phyloP scores from a whole-genome alignment of 2,329 filamentous ascomycete species.

The Fusarium aywerte region DNA sequence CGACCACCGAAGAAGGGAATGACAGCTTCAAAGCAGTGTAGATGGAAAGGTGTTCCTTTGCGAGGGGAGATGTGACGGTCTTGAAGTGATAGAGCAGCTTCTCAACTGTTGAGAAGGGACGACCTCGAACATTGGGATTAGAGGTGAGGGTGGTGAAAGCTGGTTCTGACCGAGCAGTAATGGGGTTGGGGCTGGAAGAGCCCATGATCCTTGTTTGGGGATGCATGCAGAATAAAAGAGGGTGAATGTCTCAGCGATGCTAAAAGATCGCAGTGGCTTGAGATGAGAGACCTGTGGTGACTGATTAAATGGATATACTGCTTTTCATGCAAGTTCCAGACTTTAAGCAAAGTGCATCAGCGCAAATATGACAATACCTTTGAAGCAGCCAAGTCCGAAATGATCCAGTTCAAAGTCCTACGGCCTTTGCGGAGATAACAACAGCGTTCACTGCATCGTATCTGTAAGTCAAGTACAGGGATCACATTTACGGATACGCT shows the following conservation, averaged over 20 bases:
- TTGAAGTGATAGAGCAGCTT: conserved; percentile 2
- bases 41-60: conserved; percentile 6
- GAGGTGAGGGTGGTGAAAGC: neutral
- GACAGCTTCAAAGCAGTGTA: neutral
- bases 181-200: neutral
- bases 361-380: neutral
- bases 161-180: neutral
- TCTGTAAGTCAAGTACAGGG: neutral
- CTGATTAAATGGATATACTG: neutral
- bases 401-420: neutral
- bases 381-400: neutral
- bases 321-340: neutral
- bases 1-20: neutral
- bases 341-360: neutral
- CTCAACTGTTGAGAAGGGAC: conserved; percentile 7
- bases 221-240: neutral
- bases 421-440: conserved; percentile 1
- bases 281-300: neutral
- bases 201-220: neutral
- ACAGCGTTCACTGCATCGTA: neutral
- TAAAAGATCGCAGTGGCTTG: neutral
- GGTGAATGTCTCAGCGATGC: neutral
- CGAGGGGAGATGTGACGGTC: neutral
- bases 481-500: neutral
- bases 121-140: neutral